Conservation (phyloP, 202 grass and related monocot species). For the Schoenoplectus tabernaemontani region DNA sequence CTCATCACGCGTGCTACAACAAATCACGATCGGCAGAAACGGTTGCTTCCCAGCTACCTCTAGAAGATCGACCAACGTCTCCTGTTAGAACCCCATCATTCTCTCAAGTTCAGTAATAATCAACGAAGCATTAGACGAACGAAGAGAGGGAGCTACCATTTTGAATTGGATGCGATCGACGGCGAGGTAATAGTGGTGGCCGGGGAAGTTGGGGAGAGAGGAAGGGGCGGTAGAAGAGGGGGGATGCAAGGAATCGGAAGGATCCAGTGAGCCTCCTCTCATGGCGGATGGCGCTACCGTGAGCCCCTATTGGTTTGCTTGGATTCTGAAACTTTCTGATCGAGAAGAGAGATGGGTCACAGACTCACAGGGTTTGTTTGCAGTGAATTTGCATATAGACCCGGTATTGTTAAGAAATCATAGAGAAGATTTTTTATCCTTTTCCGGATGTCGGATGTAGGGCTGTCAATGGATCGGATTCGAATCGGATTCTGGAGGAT, state of each 20-base stretch:
- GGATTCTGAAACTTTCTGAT: no score
- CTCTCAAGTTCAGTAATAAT: no score
- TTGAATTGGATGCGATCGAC: conserved; percentile 83
- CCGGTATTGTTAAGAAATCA: no score
- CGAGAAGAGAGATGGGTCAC: no score
- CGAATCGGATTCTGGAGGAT: no score
- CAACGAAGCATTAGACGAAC: neutral
- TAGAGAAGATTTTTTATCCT: no score
- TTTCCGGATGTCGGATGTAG: no score
- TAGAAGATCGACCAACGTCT: conserved; percentile 72
- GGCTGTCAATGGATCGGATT: no score
- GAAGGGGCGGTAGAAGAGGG: no score
- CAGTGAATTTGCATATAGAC: no score
- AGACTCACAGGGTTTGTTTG: no score
- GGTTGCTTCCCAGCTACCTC: conserved; percentile 44
- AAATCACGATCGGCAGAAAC: conserved; percentile 44
- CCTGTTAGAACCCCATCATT: conserved; percentile 29
- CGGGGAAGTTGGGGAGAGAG: conserved; percentile 43
- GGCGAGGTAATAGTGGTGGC: conserved; percentile 76
- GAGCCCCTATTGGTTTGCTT: no score
- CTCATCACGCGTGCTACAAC: conserved; percentile 79
- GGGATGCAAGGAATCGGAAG: conserved; percentile 37
- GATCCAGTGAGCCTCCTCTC: conserved; percentile 24
- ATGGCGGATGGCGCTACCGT: conserved; percentile 5
- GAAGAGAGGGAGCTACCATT: conserved; percentile 34